phyloP scores from a whole-genome alignment of 1,139 yeast genomes.

The Diutina siamensis region DNA sequence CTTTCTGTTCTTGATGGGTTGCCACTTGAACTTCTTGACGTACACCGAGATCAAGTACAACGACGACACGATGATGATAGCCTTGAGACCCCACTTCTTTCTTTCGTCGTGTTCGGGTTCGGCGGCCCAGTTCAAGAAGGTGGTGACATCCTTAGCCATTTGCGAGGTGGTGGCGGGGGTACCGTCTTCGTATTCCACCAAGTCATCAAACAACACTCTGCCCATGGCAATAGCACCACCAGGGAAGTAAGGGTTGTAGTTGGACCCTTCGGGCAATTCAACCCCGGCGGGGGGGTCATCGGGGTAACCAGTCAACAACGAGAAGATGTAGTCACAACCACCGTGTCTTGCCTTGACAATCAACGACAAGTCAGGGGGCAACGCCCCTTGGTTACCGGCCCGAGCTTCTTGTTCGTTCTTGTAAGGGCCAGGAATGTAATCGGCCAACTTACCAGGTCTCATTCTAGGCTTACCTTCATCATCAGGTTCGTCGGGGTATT shows the following conservation, averaged over 20 bases:
- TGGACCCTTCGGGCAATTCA: constrained; percentile 79
- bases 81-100: constrained; percentile 94
- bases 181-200: constrained; percentile 98
- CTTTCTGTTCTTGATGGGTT: constrained; percentile 91
- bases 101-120: constrained; percentile 99
- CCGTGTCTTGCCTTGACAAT: constrained; percentile 99
- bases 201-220: constrained; percentile 91
- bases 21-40: constrained; percentile 98
- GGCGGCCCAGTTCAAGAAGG: constrained; percentile 96
- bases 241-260: constrained; percentile 99
- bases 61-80: constrained; percentile 66
- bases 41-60: constrained; percentile 77
- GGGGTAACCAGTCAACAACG: constrained; percentile 96
- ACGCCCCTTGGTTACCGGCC: constrained; percentile 98
- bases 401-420: constrained; percentile 98
- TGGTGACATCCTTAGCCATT: constrained; percentile 97
- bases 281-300: constrained; percentile 99
- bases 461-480: constrained; percentile 98
- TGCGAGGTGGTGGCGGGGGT: constrained; percentile 98
- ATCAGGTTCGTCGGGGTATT: constrained; percentile 98
- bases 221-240: constrained; percentile 99
- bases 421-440: constrained; percentile 89
- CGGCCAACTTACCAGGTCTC: constrained; percentile 98
- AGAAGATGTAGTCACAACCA: constrained; percentile 89
- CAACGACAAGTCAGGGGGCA: constrained; percentile 95